phyloP scores from a whole-genome alignment of 306 rosid species.

The Leucaena leucocephala region DNA sequence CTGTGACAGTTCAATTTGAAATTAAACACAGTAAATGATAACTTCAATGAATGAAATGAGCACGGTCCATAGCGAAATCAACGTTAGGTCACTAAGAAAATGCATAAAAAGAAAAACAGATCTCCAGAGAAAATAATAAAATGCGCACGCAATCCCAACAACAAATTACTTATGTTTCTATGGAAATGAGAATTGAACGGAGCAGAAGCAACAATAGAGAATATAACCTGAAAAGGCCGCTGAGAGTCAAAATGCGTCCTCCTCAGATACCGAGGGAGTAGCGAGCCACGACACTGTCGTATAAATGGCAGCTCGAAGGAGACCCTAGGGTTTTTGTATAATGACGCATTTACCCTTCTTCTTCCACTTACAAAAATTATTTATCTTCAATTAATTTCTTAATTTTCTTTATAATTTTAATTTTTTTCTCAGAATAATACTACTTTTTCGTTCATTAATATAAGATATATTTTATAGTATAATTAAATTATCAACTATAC shows the following conservation, averaged over 20 bases:
- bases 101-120: constrained; percentile 12
- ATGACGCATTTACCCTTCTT: constrained; percentile 35
- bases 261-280: constrained; percentile 2
- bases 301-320: constrained; percentile 33
- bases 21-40: background rate
- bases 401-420: too few species aligned
- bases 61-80: background rate
- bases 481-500: too few species aligned
- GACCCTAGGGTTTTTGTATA: constrained; percentile 30
- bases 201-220: background rate
- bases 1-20: background rate
- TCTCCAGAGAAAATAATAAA: background rate
- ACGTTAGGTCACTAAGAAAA: background rate
- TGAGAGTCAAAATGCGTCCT: background rate
- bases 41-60: background rate
- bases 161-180: background rate
- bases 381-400: too few species aligned
- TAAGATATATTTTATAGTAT: too few species aligned
- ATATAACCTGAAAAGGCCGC: constrained; percentile 48
- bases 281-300: background rate
- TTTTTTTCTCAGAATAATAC: too few species aligned
- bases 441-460: too few species aligned
- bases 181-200: background rate
- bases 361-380: too few species aligned
- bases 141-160: background rate